Evolutionary conservation across 306 rosid species (phyloP).

Genomic region (Vicia sativa): DNA sequence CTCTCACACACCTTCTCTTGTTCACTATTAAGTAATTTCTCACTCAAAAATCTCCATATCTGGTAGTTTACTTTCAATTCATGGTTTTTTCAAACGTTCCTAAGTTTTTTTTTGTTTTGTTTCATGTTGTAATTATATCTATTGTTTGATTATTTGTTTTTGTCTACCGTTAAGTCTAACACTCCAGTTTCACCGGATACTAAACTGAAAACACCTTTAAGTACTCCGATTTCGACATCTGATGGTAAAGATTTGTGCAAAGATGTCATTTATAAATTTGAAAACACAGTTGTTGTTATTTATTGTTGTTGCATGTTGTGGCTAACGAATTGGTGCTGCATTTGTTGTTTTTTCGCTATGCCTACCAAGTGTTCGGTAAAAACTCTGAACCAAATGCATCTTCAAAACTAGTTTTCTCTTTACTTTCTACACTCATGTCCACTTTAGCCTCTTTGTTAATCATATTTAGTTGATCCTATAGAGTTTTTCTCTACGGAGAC

Average conservation of each 20-base stretch:
- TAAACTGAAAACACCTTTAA: slow-evolving; percentile 50
- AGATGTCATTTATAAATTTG: neutral
- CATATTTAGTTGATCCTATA: slow-evolving; percentile 48
- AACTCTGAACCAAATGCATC: slow-evolving; percentile 81
- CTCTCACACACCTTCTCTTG: neutral
- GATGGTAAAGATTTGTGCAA: slow-evolving; percentile 31
- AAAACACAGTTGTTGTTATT: too few relatives aligned
- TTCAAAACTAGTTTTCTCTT: slow-evolving; percentile 48
- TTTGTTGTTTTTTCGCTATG: too few relatives aligned
- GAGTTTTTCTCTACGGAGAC: too few relatives aligned
- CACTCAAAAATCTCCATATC: neutral
- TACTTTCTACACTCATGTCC: slow-evolving; percentile 44
- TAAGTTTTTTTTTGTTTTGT: too few relatives aligned
- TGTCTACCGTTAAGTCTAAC: slow-evolving; percentile 54
- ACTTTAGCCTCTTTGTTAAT: slow-evolving; percentile 54
- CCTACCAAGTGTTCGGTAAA: too few relatives aligned
- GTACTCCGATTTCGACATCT: slow-evolving; percentile 32
- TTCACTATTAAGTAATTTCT: neutral
- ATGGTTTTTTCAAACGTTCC: neutral
- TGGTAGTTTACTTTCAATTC: neutral
- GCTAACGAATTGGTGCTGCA: too few relatives aligned
- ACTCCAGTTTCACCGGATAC: slow-evolving; percentile 33
- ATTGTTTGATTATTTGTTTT: too few relatives aligned
- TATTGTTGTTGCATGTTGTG: too few relatives aligned
- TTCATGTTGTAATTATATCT: too few relatives aligned